Percentiles rank a stretch among this genome's conserved stretches.
Evolutionary conservation across 129 eudicot genomes (phyloP).

Genomic region (Escallonia rubra): DNA sequence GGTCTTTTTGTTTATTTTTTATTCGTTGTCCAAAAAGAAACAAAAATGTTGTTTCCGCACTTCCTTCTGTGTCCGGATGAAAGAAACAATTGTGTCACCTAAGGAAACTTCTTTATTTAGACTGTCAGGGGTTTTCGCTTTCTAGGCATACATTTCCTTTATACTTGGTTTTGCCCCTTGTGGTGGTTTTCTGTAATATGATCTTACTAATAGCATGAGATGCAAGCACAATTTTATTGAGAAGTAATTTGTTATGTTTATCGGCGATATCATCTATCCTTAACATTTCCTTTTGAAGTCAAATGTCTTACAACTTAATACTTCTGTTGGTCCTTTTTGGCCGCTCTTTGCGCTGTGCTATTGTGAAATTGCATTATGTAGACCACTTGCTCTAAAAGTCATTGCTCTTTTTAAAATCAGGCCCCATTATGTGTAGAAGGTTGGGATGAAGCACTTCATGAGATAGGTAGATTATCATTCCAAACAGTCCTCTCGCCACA

Average conservation of each 20-base stretch:
- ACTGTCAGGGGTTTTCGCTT: too few species aligned
- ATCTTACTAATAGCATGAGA: too few species aligned
- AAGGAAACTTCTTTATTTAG: too few species aligned
- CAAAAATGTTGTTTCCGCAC: too few species aligned
- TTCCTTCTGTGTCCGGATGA: too few species aligned
- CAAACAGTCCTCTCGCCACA: constrained; percentile 73
- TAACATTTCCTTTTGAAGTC: background rate
- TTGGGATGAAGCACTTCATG: constrained; percentile 97
- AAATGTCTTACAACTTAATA: background rate
- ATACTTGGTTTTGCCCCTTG: too few species aligned
- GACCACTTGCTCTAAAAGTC: background rate
- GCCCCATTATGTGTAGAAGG: constrained; percentile 90
- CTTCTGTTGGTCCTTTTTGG: background rate
- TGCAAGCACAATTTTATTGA: too few species aligned
- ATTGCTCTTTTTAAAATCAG: constrained; percentile 30
- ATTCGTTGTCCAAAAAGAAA: too few species aligned
- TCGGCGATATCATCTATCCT: background rate
- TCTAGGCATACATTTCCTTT: too few species aligned
- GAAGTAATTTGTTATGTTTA: background rate
- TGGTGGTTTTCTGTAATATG: too few species aligned
- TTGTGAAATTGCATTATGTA: background rate
- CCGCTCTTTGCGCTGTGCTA: background rate
- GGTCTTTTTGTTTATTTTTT: too few species aligned
- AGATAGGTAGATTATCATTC: constrained; percentile 73
- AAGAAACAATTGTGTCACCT: too few species aligned